Base-by-base conservation (phyloP, 2,329 filamentous ascomycete species). In the Verticillium nubilum region DNA sequence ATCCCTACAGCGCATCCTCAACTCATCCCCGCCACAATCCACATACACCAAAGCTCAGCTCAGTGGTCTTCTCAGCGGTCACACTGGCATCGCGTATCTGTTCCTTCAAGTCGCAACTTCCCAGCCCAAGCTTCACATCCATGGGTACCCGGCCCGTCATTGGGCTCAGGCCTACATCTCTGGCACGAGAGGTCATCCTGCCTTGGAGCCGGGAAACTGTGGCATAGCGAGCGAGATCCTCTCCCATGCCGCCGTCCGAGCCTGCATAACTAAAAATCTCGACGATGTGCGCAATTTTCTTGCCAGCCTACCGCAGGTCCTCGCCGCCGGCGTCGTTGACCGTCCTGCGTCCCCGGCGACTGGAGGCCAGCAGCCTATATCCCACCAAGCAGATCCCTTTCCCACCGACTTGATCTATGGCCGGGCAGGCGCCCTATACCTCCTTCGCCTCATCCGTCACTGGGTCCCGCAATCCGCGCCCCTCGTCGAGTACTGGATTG, bases 361-460 rank as follows among this genome's bases (percentile, higher is more conserved):
- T 13, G 10, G 12, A 12, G 27, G n/a, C 5, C 13, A 5, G 27
- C 12, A 29, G 4, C 25, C 15, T 2, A 12, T 28, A 13, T 17
- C 52, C 23, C 37, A 12, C 23, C 19, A 23, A 7, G 37, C n/a
- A 2, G 79, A 80, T 27, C 77, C 72, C 1, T 77, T 74, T 35
- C 68, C 72, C 1, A 85, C 88, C 58, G 88, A 91, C 67, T 81
- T 87, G 70, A 73, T 89, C 5, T 86, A 87, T 68, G 89, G 89
- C 5, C 80, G 86, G 12, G 85, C 88, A 1, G 88, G 88, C 0
- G 83, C 86, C 58, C 75, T 91, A 26, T 91, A 90, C 68, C 75
- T 90, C 52, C 78, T 91, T 47, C 79, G 89, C 1, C 73, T 90
- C 60, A 83, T 89, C 33, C 81, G 81, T 25, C 78, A 80, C 28